These are phyloP conservation scores for Arthrinium puccinioides DNA, from an alignment of 2,329 filamentous ascomycete genomes.

Conservation along the genomic window DNA sequence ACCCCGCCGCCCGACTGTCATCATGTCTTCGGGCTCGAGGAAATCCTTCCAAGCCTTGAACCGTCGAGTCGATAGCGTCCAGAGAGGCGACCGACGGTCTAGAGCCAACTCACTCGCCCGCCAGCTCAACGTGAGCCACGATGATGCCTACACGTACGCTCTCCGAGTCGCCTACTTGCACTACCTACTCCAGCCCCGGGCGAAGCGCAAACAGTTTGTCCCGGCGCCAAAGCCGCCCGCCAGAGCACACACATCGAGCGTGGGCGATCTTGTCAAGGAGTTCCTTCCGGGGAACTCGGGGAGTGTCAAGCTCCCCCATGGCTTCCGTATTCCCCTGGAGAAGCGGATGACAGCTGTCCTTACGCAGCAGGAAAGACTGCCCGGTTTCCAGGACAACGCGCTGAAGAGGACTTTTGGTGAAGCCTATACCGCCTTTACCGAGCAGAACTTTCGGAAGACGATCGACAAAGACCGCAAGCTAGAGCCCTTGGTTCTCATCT, in stretches of 20 bases:
- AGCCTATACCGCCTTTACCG: constrained; percentile 89
- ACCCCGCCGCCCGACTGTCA: constrained; percentile 4
- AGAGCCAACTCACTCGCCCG: constrained; percentile 40
- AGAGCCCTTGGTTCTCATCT: constrained; percentile 89
- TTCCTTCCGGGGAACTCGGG: constrained; percentile 51
- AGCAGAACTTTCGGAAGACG: constrained; percentile 77
- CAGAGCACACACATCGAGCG: constrained; percentile 60
- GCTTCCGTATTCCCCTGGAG: constrained; percentile 44
- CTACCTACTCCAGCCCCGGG: constrained; percentile 85
- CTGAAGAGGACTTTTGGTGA: constrained; percentile 93
- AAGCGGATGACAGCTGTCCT: constrained; percentile 78
- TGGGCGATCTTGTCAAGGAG: constrained; percentile 84
- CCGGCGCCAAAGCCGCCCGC: constrained; percentile 54
- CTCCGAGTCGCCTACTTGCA: constrained; percentile 85
- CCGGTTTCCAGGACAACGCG: constrained; percentile 82
- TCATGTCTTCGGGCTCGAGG: constrained; percentile 46
- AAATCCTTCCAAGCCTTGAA: constrained; percentile 31
- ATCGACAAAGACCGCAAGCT: constrained; percentile 92
- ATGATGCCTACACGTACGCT: constrained; percentile 87
- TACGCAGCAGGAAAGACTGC: constrained; percentile 72
- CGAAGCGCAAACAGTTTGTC: constrained; percentile 84
- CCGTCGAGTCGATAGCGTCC: constrained; percentile 36
- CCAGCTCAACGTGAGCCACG: constrained; percentile 47
- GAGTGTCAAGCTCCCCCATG: constrained; percentile 49
- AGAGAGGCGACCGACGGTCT: constrained; percentile 32